A percentile compares a stretch with the other conserved stretches of the same genome.
These are phyloP conservation scores for Cryphonectria parasitica DNA, from an alignment of 2,329 filamentous ascomycete species.

Conservation along the genomic window DNA sequence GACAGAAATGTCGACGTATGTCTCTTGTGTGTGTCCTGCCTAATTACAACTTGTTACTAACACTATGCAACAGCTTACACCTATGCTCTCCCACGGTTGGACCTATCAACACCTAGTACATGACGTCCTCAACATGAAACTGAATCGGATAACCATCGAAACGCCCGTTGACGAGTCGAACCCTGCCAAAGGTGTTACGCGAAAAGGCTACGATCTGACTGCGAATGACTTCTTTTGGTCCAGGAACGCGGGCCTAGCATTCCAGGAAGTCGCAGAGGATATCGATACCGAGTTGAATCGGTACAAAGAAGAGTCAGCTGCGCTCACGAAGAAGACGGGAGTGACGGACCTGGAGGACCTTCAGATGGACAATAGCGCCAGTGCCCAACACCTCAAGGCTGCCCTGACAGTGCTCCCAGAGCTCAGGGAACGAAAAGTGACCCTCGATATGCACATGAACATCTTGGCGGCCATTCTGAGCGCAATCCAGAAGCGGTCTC, in stretches of 20 bases:
- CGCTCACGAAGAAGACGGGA: slow-evolving; percentile 94
- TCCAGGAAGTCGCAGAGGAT: slow-evolving; percentile 51
- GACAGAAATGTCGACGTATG: slow-evolving; percentile 83
- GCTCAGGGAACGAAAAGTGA: slow-evolving; percentile 87
- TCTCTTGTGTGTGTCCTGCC: neutral
- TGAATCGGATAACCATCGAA: slow-evolving; percentile 94
- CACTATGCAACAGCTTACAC: slow-evolving; percentile 60
- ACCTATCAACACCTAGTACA: slow-evolving; percentile 82
- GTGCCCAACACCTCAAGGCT: slow-evolving; percentile 92
- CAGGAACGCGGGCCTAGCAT: slow-evolving; percentile 86
- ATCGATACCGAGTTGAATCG: slow-evolving; percentile 87
- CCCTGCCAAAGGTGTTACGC: slow-evolving; percentile 73
- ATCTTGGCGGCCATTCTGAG: slow-evolving; percentile 66
- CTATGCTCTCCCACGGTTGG: slow-evolving; percentile 96
- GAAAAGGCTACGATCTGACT: slow-evolving; percentile 88
- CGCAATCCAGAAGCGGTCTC: slow-evolving; percentile 85
- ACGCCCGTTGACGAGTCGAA: slow-evolving; percentile 78
- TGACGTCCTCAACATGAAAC: slow-evolving; percentile 61
- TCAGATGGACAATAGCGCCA: slow-evolving; percentile 84
- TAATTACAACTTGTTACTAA: neutral
- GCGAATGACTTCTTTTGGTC: slow-evolving; percentile 96
- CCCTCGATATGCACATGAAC: slow-evolving; percentile 98
- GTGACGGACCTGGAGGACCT: slow-evolving; percentile 91
- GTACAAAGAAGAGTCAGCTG: slow-evolving; percentile 93
- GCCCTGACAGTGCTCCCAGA: slow-evolving; percentile 93